Base-by-base conservation (phyloP, 345 rosid species). In the Murraya paniculata region DNA sequence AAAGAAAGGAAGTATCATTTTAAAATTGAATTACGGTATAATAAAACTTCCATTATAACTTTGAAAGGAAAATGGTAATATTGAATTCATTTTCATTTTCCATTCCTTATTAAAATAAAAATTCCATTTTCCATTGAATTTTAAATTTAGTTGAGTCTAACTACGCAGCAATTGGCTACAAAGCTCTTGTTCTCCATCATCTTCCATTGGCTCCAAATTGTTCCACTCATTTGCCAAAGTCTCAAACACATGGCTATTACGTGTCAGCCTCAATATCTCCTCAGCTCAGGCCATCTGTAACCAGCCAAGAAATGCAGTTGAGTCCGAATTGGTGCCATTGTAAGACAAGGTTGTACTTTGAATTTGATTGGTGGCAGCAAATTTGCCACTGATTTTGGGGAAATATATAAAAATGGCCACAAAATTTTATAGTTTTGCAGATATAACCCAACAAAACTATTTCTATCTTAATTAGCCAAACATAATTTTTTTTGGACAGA, bases 81-180 rank as follows among this genome's bases (percentile, higher is more conserved):
- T 41, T 4, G 16, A 41, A 41, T 41, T 41, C 4, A 41, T 41
- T 10, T 41, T 10, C 48, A 41, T 41, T 41, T 41, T 41, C 0
- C 48, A 41, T 41, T 3, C 14, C 48, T 41, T 41, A 41, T 10
- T 10, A 41, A 41, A 9, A 10, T 41, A 2, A 10, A 41, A 41
- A 10, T 41, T 41, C 1, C 1, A 41, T 41, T 41, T 41, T 41
- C 48, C 48, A 41, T 10, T 41, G 2, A 41, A 9, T 2, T 41
- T 39, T 0, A 41, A 41, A 10, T 41, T 41, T 41, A 41, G 48
- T 2, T 41, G 3, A 10, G 77, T 68, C 69, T 57, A 76, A 75
- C 84, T 28, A 80, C 85, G 53, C 90, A 87, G 19, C 86, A 86
- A 30, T 85, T 85, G 88, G 38, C 82, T 59, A 31, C 85, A 80